Base-by-base conservation (phyloP, 805 yeast genomes). In the Candida ficus region DNA sequence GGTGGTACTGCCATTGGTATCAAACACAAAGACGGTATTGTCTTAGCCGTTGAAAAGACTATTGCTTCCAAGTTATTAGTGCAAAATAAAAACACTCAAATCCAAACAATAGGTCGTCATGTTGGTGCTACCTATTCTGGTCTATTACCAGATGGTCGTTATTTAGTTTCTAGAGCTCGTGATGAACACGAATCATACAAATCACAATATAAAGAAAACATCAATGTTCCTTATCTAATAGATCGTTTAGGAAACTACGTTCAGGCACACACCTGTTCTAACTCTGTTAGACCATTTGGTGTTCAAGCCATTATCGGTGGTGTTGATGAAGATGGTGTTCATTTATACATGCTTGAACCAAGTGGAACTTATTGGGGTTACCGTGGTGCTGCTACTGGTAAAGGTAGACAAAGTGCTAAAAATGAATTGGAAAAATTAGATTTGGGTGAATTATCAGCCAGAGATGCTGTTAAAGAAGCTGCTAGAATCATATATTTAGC, bases 301-400 rank as follows among this genome's bases (percentile, higher is more conserved):
- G 78, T 95, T 45, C 79, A 88, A 41, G 80, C 96, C 10, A 90
- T 93, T 47, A 75, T 93, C 35, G 99, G 97, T 38, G 99, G 99
- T 50, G 78, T 86, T 36, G 98, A 91, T 60, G 82, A 78, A 32
- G 77, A 84, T 45, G 98, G 97, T 11, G 77, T 95, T 17, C 97
- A 91, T 62, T 74, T 93, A 54, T 91, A 83, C 67, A 93, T 91
- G 97, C 73, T 93, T 44, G 99, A 93, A 62, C 99, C 99, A 53
- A 85, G 95, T 61, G 99, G 99, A 47, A 71, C 88, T 1, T 88
- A 82, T 58, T 95, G 99, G 98, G 99, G 99, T 38, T 93, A 93
- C 66, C 73, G 76, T 41, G 99, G 96, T 46, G 95, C 96, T 29
- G 99, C 99, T 14, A 79, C 97, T 4, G 99, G 99, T 48, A 93